Evolutionary conservation across 441 rosid species (phyloP).

Genomic region (Arabidopsis hybrid): DNA sequence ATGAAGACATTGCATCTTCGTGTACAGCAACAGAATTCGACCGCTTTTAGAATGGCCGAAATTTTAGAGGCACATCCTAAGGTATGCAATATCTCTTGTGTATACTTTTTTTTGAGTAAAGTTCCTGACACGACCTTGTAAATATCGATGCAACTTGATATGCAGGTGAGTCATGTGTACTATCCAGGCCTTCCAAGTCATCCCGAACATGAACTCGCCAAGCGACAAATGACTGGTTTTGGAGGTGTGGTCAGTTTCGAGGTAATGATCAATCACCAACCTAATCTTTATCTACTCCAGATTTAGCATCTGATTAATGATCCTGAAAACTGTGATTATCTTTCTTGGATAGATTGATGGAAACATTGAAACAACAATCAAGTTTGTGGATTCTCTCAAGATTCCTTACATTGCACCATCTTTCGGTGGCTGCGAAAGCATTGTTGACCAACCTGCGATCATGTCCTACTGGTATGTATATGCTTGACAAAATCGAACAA

Average conservation of each 20-base stretch:
- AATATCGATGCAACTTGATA: slow-evolving; percentile 11
- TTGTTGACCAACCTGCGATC: slow-evolving; percentile 95
- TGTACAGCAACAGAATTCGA: slow-evolving; percentile 93
- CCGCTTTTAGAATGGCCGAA: slow-evolving; percentile 95
- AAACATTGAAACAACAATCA: slow-evolving; percentile 68
- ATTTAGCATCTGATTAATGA: slow-evolving; percentile 11
- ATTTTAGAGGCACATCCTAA: slow-evolving; percentile 99
- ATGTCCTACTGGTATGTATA: slow-evolving; percentile 89
- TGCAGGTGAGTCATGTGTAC: slow-evolving; percentile 85
- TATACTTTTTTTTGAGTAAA: not conserved
- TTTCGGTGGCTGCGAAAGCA: slow-evolving; percentile 97
- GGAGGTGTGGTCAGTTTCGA: slow-evolving; percentile 99
- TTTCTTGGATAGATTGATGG: slow-evolving; percentile 69
- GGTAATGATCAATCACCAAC: slow-evolving; percentile 49
- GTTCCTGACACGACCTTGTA: not conserved
- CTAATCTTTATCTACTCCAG: not conserved
- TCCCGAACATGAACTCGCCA: slow-evolving; percentile 90
- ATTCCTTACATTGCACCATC: slow-evolving; percentile 98
- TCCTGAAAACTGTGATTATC: slow-evolving; percentile 16
- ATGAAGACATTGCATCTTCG: slow-evolving; percentile 99
- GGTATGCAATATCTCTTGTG: slow-evolving; percentile 48
- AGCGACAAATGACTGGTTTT: slow-evolving; percentile 95
- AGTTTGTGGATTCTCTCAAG: slow-evolving; percentile 84
- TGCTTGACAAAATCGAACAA: not conserved
- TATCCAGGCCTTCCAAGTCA: slow-evolving; percentile 95